Conservation (phyloP, 2,329 filamentous ascomycete species). For the Cadophora sp. region DNA sequence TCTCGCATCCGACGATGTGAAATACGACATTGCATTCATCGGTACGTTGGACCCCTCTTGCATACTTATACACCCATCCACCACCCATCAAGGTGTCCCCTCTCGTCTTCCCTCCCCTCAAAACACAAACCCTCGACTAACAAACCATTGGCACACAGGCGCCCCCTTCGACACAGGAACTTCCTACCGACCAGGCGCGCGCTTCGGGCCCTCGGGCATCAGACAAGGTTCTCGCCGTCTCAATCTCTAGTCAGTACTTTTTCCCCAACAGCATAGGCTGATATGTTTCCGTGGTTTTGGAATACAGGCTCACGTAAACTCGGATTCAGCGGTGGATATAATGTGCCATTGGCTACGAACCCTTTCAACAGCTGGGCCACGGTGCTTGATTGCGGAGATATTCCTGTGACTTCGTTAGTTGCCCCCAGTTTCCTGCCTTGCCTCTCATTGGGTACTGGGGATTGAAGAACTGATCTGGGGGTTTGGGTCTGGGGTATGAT, state of each 20-base stretch:
- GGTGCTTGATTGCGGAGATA: conserved; percentile 83
- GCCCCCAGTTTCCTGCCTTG: neutral
- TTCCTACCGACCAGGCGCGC: conserved; percentile 82
- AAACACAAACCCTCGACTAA: conserved; percentile 22
- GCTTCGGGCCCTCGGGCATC: conserved; percentile 85
- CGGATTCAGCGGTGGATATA: conserved; percentile 78
- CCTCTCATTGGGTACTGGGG: too few species aligned
- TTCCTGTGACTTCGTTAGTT: conserved; percentile 80
- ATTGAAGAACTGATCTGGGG: too few species aligned
- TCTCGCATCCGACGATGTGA: conserved; percentile 70
- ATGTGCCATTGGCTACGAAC: conserved; percentile 80
- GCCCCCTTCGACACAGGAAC: conserved; percentile 88
- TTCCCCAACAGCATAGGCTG: conserved; percentile 34
- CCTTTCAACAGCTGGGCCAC: conserved; percentile 84
- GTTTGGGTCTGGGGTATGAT: neutral
- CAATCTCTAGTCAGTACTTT: conserved; percentile 78
- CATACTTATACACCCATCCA: conserved; percentile 19
- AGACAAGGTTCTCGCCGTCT: conserved; percentile 85
- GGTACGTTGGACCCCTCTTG: conserved; percentile 54
- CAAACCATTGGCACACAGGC: conserved; percentile 51
- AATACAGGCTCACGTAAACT: conserved; percentile 49
- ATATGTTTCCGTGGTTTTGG: conserved; percentile 30
- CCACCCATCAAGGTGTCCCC: conserved; percentile 22
- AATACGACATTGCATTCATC: conserved; percentile 87
- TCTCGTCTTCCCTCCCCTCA: neutral